Percentiles rank a stretch among this genome's conserved stretches.
Conservation (phyloP, 2,329 filamentous ascomycete genomes). For the Beauveria varroae region DNA sequence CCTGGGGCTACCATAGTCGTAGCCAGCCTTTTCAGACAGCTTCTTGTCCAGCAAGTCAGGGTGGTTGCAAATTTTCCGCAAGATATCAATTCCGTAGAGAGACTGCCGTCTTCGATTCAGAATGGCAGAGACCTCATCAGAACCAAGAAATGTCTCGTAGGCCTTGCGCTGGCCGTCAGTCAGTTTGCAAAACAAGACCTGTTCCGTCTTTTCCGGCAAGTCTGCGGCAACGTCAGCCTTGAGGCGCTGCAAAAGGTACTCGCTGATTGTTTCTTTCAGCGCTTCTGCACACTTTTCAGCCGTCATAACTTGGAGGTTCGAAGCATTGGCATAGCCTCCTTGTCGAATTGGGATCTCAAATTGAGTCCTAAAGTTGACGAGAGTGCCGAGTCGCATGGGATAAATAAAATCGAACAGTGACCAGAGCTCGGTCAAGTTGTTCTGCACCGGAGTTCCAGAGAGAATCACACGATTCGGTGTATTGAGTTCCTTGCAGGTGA, state of each 20-base stretch:
- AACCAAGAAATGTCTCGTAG: constrained; percentile 75
- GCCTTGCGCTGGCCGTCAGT: constrained; percentile 67
- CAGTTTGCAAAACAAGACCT: constrained; percentile 92
- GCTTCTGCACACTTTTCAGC: constrained; percentile 91
- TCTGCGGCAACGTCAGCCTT: constrained; percentile 93
- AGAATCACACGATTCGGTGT: constrained; percentile 88
- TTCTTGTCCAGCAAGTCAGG: constrained; percentile 72
- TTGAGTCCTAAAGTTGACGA: constrained; percentile 82
- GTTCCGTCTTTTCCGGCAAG: constrained; percentile 90
- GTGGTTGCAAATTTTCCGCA: constrained; percentile 97
- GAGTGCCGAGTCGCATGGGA: constrained; percentile 86
- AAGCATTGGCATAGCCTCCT: constrained; percentile 92
- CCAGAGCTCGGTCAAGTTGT: constrained; percentile 92
- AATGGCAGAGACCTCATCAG: constrained; percentile 80
- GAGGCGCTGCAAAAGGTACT: constrained; percentile 84
- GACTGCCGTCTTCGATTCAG: constrained; percentile 67
- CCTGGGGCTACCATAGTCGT: constrained; percentile 67
- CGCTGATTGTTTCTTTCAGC: constrained; percentile 85
- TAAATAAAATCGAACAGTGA: constrained; percentile 97
- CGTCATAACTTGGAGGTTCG: constrained; percentile 88
- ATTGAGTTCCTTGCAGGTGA: constrained; percentile 87
- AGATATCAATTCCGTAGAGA: constrained; percentile 80
- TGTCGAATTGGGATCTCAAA: constrained; percentile 92
- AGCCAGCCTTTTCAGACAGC: constrained; percentile 49
- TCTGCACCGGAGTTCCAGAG: constrained; percentile 96